Evolutionary conservation across 164 flowering plant species (phyloP).

Genomic region (Annona squamosa): DNA sequence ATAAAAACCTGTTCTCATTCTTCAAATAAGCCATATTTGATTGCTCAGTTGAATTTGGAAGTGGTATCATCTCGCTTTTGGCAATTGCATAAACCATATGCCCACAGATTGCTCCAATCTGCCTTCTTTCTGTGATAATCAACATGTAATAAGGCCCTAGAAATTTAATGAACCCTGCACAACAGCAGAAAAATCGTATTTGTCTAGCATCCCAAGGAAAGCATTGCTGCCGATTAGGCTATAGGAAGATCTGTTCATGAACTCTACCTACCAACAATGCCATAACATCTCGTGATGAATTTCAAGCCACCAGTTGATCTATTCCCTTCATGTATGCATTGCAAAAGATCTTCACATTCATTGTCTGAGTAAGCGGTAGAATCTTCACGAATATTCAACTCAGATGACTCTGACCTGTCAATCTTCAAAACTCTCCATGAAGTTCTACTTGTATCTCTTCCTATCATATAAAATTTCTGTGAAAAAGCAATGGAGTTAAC

Average conservation of each 20-base stretch:
- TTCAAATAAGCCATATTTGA: slow-evolving; percentile 68
- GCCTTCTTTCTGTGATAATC: slow-evolving; percentile 82
- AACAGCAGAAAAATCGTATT: slow-evolving; percentile 7
- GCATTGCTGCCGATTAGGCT: not conserved
- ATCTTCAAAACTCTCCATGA: slow-evolving; percentile 88
- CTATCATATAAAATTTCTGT: slow-evolving; percentile 89
- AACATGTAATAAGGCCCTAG: slow-evolving; percentile 97
- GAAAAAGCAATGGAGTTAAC: slow-evolving; percentile 2
- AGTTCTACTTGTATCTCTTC: slow-evolving; percentile 65
- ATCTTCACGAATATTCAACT: slow-evolving; percentile 75
- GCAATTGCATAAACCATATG: slow-evolving; percentile 70
- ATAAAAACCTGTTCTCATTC: slow-evolving; percentile 97
- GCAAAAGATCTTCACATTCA: slow-evolving; percentile 65
- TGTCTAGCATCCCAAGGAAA: not conserved
- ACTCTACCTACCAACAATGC: slow-evolving; percentile 68
- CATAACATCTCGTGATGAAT: slow-evolving; percentile 80
- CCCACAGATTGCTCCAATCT: slow-evolving; percentile 82
- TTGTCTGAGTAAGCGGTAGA: slow-evolving; percentile 55
- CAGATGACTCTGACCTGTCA: slow-evolving; percentile 63
- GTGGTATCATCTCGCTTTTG: slow-evolving; percentile 78
- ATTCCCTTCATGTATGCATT: slow-evolving; percentile 82
- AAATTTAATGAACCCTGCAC: slow-evolving; percentile 79
- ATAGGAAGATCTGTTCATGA: not conserved
- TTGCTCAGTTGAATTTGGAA: slow-evolving; percentile 58
- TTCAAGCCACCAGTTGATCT: slow-evolving; percentile 80